Conservation (phyloP, 441 rosid genomes). For the Capsella rubella region DNA sequence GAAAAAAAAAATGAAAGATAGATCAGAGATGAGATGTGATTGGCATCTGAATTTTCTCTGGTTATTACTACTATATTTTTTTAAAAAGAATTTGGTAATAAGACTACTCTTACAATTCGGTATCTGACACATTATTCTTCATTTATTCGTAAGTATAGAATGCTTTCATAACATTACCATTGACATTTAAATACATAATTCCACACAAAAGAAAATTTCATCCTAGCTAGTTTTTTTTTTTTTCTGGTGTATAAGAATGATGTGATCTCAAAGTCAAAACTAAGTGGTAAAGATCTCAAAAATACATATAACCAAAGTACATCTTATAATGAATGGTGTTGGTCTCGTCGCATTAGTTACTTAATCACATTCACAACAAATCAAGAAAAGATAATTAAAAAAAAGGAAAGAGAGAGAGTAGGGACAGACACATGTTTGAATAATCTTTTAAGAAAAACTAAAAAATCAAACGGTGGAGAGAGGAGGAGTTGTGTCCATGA, state of each 20-base stretch:
- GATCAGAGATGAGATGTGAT: slow-evolving; percentile 39
- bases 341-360: slow-evolving; percentile 28
- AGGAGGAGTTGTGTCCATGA: slow-evolving; percentile 53
- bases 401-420: slow-evolving; percentile 19
- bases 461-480: slow-evolving; percentile 54
- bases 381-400: slow-evolving; percentile 12
- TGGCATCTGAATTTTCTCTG: slow-evolving; percentile 39
- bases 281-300: neutral
- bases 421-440: slow-evolving; percentile 46
- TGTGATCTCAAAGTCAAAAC: no score
- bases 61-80: slow-evolving; percentile 17
- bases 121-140: slow-evolving; percentile 28
- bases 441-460: slow-evolving; percentile 10
- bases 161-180: neutral
- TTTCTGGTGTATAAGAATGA: neutral
- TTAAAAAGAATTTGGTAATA: slow-evolving; percentile 27
- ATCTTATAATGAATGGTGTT: slow-evolving; percentile 27
- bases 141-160: slow-evolving; percentile 17
- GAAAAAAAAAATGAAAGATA: neutral
- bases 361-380: slow-evolving; percentile 40
- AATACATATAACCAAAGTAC: no score
- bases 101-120: slow-evolving; percentile 22
- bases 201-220: neutral
- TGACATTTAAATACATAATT: neutral
- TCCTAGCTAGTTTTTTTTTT: neutral